phyloP scores from a whole-genome alignment of 139 green algal genomes.

The Chlamydomonas applanata region DNA sequence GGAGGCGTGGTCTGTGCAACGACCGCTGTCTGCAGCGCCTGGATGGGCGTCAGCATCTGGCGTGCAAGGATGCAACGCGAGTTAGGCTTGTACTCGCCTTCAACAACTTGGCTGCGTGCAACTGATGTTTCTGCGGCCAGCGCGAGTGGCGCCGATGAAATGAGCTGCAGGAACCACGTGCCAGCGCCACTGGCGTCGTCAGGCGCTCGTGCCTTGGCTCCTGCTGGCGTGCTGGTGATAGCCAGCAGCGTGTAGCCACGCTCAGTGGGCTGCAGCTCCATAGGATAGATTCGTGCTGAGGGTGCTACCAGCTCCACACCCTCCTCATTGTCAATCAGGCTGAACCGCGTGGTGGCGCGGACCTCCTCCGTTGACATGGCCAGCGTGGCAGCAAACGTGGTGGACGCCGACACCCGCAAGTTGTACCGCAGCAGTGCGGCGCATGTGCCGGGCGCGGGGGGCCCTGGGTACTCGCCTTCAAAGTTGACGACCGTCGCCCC shows the following conservation, averaged over 20 bases:
- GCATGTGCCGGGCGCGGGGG: background rate
- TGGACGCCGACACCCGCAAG: slow-evolving; percentile 1
- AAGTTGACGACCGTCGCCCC: background rate
- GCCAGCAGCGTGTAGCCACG: slow-evolving; percentile 45
- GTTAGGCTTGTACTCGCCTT: slow-evolving; percentile 49
- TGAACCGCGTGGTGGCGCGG: slow-evolving; percentile 20
- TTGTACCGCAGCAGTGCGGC: slow-evolving; percentile 29
- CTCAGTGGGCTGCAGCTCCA: slow-evolving; percentile 3
- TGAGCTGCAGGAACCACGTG: slow-evolving; percentile 16
- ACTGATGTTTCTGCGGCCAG: slow-evolving; percentile 12
- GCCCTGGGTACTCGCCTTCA: background rate
- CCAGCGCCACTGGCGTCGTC: background rate
- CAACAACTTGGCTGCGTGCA: slow-evolving; percentile 13
- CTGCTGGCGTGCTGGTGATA: background rate
- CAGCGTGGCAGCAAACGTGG: slow-evolving; percentile 22
- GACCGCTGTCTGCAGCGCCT: slow-evolving; percentile 19
- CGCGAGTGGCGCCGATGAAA: slow-evolving; percentile 12
- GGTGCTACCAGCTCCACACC: background rate
- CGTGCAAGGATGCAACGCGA: slow-evolving; percentile 25
- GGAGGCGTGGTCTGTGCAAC: slow-evolving; percentile 7
- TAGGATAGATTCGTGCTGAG: slow-evolving; percentile 6
- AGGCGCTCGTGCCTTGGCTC: background rate
- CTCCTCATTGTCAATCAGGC: slow-evolving; percentile 37
- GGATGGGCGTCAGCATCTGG: slow-evolving; percentile 30
- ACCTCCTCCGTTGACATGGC: slow-evolving; percentile 31